Evolutionary conservation across 2,329 filamentous ascomycete genomes (phyloP).

Genomic region (Seiridium cupressi): DNA sequence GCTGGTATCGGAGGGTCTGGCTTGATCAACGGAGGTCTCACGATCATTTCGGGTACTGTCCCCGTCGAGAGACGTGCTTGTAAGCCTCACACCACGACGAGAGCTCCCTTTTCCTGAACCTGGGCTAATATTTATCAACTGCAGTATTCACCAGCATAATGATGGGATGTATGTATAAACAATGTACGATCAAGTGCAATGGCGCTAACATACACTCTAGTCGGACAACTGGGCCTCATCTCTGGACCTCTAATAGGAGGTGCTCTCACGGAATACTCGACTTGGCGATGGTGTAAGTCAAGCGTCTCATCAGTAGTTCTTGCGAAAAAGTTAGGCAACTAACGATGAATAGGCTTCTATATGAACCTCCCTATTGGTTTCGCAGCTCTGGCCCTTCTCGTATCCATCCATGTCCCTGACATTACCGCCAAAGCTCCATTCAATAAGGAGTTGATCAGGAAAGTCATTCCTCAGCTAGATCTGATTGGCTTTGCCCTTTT

Average conservation of each 20-base stretch:
- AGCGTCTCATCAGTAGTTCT: neutral
- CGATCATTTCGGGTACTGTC: conserved; percentile 40
- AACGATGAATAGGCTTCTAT: conserved; percentile 33
- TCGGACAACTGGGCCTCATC: conserved; percentile 40
- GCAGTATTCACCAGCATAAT: conserved; percentile 8
- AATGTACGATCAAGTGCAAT: neutral
- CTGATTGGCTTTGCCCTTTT: conserved; percentile 39
- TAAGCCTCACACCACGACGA: conserved; percentile 3
- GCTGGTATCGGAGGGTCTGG: conserved; percentile 50
- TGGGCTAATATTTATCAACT: neutral
- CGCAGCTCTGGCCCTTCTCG: conserved; percentile 26
- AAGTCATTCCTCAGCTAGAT: conserved; percentile 32
- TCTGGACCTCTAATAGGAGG: conserved; percentile 46
- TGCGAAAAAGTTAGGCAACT: neutral
- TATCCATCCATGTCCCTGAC: conserved; percentile 33
- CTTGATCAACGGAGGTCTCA: conserved; percentile 46
- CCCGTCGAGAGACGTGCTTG: conserved; percentile 34
- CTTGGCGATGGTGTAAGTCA: conserved; percentile 44
- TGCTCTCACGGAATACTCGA: conserved; percentile 34
- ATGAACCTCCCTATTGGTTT: conserved; percentile 42
- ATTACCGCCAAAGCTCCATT: conserved; percentile 23
- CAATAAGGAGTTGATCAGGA: conserved; percentile 8
- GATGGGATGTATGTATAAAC: conserved; percentile 14
- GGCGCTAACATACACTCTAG: conserved; percentile 9
- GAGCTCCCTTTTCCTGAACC: neutral